Evolutionary conservation across 2,329 filamentous ascomycete species (phyloP).

Genomic region (Stemphylium lycopersici): DNA sequence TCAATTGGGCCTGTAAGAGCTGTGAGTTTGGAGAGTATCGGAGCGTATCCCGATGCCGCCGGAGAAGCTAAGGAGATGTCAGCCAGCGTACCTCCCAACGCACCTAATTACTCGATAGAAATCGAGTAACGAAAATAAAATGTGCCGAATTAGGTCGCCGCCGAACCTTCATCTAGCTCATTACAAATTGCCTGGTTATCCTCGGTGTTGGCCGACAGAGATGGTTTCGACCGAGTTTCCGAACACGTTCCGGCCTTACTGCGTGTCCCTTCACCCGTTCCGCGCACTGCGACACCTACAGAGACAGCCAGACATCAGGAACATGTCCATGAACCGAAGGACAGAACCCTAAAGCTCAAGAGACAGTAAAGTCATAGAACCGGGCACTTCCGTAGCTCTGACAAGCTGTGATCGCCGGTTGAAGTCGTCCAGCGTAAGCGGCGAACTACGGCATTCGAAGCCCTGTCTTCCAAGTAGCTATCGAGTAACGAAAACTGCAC

Average conservation of each 20-base stretch:
- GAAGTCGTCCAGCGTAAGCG: constrained; percentile 13
- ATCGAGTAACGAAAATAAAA: constrained; percentile 45
- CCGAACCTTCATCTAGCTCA: constrained; percentile 20
- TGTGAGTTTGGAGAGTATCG: constrained; percentile 1
- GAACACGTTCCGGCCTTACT: constrained; percentile 3
- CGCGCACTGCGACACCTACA: background rate
- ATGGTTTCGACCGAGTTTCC: constrained; percentile 9
- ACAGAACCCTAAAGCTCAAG: background rate
- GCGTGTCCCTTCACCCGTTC: background rate
- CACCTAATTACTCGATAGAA: constrained; percentile 42
- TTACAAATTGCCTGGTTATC: constrained; percentile 11
- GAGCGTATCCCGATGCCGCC: constrained; percentile 7
- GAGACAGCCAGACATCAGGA: background rate
- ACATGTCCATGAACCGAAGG: background rate
- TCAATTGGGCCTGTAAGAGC: background rate
- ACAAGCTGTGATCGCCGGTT: constrained; percentile 1
- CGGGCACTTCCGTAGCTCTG: constrained; percentile 2
- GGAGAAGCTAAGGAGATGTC: constrained; percentile 30
- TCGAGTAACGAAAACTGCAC: constrained; percentile 45
- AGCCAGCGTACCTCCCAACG: constrained; percentile 36
- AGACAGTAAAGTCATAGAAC: background rate
- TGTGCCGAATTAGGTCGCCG: constrained; percentile 17
- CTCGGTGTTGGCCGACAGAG: constrained; percentile 36
- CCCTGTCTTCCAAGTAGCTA: constrained; percentile 29
- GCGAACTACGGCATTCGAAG: constrained; percentile 17